phyloP scores from a whole-genome alignment of 345 rosid species.

The Eucalyptus tenuipes region DNA sequence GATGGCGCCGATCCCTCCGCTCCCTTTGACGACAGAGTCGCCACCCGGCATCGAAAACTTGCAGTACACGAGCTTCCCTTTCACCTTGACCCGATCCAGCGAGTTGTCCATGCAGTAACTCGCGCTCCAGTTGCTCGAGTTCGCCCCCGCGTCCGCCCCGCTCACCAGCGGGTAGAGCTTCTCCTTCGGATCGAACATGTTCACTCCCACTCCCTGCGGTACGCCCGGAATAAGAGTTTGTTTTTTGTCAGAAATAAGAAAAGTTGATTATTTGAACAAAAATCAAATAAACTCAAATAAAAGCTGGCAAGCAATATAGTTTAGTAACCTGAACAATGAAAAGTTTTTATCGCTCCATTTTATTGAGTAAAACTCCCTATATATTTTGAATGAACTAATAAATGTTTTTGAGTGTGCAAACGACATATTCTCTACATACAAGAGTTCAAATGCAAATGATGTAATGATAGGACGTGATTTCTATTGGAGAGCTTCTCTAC shows the following conservation, averaged over 20 bases:
- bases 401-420: neutral
- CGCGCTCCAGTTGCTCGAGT: constrained; percentile 17
- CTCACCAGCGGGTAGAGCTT: constrained; percentile 56
- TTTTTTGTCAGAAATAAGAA: neutral
- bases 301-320: neutral
- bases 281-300: neutral
- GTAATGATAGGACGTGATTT: neutral
- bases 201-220: constrained; percentile 60
- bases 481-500: neutral
- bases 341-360: neutral
- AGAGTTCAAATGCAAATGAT: neutral
- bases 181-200: constrained; percentile 35
- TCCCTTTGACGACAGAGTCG: constrained; percentile 52
- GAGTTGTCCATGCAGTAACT: constrained; percentile 33
- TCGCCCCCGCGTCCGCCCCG: constrained; percentile 52
- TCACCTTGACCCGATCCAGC: constrained; percentile 60
- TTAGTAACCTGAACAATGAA: neutral
- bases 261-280: neutral
- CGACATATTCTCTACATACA: neutral
- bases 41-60: constrained; percentile 22
- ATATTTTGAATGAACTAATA: neutral
- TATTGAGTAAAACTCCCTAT: neutral
- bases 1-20: constrained; percentile 57
- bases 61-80: constrained; percentile 62
- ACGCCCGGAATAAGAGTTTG: neutral